Base-by-base conservation (phyloP, 495 filamentous ascomycete genomes). In the Saxophila tyrrhenica region DNA sequence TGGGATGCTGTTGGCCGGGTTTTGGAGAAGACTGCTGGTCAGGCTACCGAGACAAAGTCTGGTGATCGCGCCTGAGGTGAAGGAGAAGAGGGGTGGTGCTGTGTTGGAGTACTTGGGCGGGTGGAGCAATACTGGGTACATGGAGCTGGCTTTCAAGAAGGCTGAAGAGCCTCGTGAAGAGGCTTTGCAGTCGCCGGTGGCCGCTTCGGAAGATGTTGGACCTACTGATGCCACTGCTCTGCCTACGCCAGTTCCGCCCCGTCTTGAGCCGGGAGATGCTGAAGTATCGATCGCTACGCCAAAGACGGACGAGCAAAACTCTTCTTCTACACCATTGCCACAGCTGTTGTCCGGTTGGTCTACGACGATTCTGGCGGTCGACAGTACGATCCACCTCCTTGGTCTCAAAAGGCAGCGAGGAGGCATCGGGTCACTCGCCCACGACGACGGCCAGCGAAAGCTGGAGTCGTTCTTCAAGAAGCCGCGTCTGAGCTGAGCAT, bases 391-490 rank as follows among this genome's bases (percentile, higher is more conserved):
- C 1, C 89, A 95, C 66, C 75, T 95, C 5, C 64, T 71, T 44
- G 79, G 81, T 25, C 71, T 94, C 42, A 87, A 83, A 64, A 83
- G 86, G 57, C 87, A 86, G 20, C 73, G 80, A 46, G 84, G 84
- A 19, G 86, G 86, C 2, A 82, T 94, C 54, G 86, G 86, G 25
- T 89, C 85, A 63, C 71, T 83, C 39, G 73, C 76, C 51, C 78
- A 84, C 65, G 88, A 95, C 61, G 75, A 74, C 24, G 75, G 73
- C 16, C 89, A 94, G 64, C 77, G 77, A 62, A 85, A 76, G 2
- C 72, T 89, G 58, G 85, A 89, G 11, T 77, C 77, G n/a, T 94
- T 94, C 68, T 86, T 89, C 48, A 83, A 84, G 63, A 78, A 78
- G 66, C 64, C 62, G 50, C 73, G 67, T 63, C 56, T 39, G 48